Evolutionary conservation across 2,329 filamentous ascomycete species (phyloP), one percentile per base, ranked within the genome.

Genomic region (Ramularia collo-cygni): DNA sequence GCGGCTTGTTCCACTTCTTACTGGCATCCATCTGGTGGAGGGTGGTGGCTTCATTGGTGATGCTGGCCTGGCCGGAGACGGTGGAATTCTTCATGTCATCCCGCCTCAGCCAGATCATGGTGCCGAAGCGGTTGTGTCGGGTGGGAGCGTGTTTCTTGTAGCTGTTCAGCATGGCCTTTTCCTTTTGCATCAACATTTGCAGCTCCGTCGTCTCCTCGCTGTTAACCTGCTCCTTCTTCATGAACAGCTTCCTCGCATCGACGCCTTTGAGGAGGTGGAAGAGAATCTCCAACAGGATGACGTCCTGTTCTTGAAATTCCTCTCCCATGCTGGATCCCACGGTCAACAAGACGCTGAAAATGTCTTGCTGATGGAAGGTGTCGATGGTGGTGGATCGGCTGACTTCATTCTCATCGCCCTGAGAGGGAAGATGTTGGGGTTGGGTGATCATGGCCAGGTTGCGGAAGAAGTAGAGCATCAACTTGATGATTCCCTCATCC

Each of bases 101-200:
- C 40, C 89, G 74, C 66, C 94, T 87, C 27, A 98, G 79, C 89
- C 90, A 96, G 24, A 95, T 80, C 85, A 96, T 96, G 8, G 89
- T 94, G 2, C 92, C 92, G 56, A 96, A 98, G 24, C 92, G 78
- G 53, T 89, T 94, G 63, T 98, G 92, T 34, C 92, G 74, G 3
- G 87, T 89, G 0, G 89, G 85, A 2, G 84, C 85, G 57, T 81
- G 81, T 52, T 80, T 82, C 38, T 83, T 82, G 54, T 88, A 83
- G 35, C 82, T 76, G 53, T 82, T 79, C 39, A 86, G 72, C 79
- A 94, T 85, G n/a, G 81, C 77, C 2, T 81, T 80, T 64, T 98
- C 92, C 56, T 92, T 87, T 38, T 76, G 77, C 62, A 95, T 77
- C 56, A 95, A 65, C 12, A 71, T 71, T 15, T 79, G 76, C 8